phyloP scores from a whole-genome alignment of 257 asterid species.

The Solanum neorickii region DNA sequence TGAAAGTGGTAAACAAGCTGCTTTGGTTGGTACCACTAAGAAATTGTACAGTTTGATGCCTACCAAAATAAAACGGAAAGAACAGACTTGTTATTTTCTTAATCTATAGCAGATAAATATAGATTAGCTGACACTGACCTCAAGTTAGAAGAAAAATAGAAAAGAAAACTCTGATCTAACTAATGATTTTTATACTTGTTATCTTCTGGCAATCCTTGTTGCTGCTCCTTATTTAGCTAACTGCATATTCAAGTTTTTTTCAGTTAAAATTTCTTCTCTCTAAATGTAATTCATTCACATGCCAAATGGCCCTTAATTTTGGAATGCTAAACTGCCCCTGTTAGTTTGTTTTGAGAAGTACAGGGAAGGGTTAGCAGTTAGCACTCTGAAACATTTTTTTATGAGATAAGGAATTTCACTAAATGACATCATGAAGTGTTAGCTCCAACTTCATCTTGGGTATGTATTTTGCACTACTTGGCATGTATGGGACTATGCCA shows the following conservation, averaged over 20 bases:
- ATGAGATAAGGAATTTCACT: neutral
- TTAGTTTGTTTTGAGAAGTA: neutral
- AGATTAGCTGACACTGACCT: neutral
- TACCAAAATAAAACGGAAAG: neutral
- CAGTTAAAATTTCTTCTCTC: neutral
- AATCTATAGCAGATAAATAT: neutral
- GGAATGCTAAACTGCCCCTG: neutral
- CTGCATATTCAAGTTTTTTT: neutral
- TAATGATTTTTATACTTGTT: neutral
- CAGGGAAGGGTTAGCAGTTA: neutral
- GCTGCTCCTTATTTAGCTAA: neutral
- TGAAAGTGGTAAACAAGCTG: neutral
- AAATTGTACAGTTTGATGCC: neutral
- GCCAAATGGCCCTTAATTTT: neutral
- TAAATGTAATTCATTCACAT: neutral
- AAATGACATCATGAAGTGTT: neutral
- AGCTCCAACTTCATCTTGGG: neutral
- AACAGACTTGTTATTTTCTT: neutral
- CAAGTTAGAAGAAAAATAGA: neutral
- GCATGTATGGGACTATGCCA: neutral
- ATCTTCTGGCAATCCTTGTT: neutral
- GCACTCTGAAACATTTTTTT: neutral
- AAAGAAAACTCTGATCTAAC: neutral
- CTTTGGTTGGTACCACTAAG: neutral
- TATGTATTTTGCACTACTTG: neutral